Evolutionary conservation across 441 rosid genomes (phyloP), one percentile per base, ranked within the genome.

Genomic region (Cnidoscolus chayamansa): DNA sequence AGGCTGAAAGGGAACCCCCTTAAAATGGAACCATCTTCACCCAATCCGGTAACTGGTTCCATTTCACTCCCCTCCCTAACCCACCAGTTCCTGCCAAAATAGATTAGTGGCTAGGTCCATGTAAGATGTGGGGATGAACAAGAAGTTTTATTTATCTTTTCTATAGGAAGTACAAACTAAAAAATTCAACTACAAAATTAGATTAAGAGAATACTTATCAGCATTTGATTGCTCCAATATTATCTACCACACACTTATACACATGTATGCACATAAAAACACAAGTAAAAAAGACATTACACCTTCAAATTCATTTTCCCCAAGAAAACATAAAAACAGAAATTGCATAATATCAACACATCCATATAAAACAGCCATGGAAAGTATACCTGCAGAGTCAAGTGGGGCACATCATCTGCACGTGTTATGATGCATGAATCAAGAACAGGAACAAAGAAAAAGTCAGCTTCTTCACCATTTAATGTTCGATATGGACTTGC

Each of bases 371-470:
- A 63, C 4, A 74, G 69, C 61, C 69, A 12, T 51, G 50, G 72
- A 37, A 77, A 77, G 55, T 48, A 63, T 78, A 95, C 98, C 97
- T 84, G 71, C 93, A 86, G 55, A 74, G 81, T 87, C 73, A 95
- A 64, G 84, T 95, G 98, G 61, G 99, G 98, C 65, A 96, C 89
- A 87, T 95, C 99, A 53, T 85, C 91, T 71, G 96, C 99, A 63
- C 97, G 97, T 37, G 85, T 86, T 67, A 95, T 95, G 75, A 93
- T 95, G 85, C 99, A 95, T 0, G 98, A 85, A 85, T 95, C 98
- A 78, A 95, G 95, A 86, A 90, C 96, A 66, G 98, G 99, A 77
- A 92, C 98, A 80, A 89, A 94, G 91, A 90, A 94, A 83, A 82
- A 95, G 68, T 95, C 99, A 40, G 98, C 99, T 77, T 95, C 99